Base-by-base conservation (phyloP, 2,329 filamentous ascomycete species). In the Emmonsia crescens region DNA sequence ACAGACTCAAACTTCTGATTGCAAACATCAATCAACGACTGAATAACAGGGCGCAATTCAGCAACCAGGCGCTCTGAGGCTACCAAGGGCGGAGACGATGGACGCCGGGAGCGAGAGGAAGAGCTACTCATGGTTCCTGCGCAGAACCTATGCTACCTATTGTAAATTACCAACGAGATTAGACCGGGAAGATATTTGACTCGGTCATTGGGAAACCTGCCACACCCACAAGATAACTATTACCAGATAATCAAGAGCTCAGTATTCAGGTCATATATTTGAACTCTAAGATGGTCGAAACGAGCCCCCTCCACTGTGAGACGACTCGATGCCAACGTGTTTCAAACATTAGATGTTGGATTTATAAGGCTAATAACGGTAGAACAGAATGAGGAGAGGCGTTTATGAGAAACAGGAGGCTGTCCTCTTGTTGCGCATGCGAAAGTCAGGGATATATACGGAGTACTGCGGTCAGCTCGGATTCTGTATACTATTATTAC, bases 11-110 rank as follows among this genome's bases (percentile, higher is more conserved):
- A 63, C 64, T 66, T 67, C 63, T 66, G 68, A 63, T 68, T 66
- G 63, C 68, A 74, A 63, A 70, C 71, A 57, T 54, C 64, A 55
- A 72, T 72, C 56, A 78, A 67, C 61, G 73, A 68, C n/a, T 73
- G 70, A 59, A 78, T 69, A 24, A 73, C 65, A 31, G 76, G 74
- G 10, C 68, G 66, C 60, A 77, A 67, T 64, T 77, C 75, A 52
- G 71, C 68, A 54, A 68, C 69, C 52, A 76, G 66, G 63, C 70
- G 71, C 65, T 75, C 71, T 56, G 69, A 68, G 61, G 71, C 70
- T 19, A 55, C 14, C n/a, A 60, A 58, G 14, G 57, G 51, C 40
- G 61, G 56, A 38, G 65, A 64, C 52, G 65, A 66, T 5, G 61
- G 60, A 33, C 61, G 62, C 58, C 62, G 56, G 12, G 61, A 49